Percentiles rank a stretch among this genome's conserved stretches.
Conservation (phyloP, 2,329 filamentous ascomycete species). For the Dryadomyces sulphureus region DNA sequence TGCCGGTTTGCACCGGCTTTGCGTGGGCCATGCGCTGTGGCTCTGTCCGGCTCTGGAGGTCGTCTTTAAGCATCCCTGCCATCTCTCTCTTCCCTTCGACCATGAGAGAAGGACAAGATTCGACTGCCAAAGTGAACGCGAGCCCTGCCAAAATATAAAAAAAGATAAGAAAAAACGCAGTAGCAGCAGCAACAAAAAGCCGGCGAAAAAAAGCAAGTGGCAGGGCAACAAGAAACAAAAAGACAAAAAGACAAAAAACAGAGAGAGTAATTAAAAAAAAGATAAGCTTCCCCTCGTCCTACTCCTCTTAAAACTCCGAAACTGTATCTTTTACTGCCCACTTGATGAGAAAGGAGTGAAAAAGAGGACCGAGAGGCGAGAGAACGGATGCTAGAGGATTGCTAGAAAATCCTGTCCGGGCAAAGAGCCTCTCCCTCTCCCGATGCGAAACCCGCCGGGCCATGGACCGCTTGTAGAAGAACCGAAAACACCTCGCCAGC, state of each 20-base stretch:
- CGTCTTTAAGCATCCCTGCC: background rate
- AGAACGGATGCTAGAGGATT: background rate
- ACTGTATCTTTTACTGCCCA: constrained; percentile 5
- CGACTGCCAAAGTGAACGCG: background rate
- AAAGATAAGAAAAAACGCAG: background rate
- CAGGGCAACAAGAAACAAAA: background rate
- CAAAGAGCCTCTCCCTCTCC: background rate
- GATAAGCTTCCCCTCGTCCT: constrained; percentile 1
- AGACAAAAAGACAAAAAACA: background rate
- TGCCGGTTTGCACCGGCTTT: background rate
- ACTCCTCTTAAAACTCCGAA: constrained; percentile 2
- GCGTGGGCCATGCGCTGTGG: too few relatives aligned
- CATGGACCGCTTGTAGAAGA: constrained; percentile 1
- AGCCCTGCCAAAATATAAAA: background rate
- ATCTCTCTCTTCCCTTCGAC: background rate
- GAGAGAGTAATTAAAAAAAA: background rate
- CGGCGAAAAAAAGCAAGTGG: background rate
- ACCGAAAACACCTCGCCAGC: constrained; percentile 2
- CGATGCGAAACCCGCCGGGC: background rate
- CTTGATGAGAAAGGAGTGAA: constrained; percentile 3
- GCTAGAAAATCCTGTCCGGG: background rate
- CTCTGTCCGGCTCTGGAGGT: background rate
- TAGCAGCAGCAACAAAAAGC: background rate
- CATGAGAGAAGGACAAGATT: background rate
- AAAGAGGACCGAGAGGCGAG: background rate